Evolutionary conservation across 163 green algal species (phyloP).

Genomic region (Scenedesmus sp.): DNA sequence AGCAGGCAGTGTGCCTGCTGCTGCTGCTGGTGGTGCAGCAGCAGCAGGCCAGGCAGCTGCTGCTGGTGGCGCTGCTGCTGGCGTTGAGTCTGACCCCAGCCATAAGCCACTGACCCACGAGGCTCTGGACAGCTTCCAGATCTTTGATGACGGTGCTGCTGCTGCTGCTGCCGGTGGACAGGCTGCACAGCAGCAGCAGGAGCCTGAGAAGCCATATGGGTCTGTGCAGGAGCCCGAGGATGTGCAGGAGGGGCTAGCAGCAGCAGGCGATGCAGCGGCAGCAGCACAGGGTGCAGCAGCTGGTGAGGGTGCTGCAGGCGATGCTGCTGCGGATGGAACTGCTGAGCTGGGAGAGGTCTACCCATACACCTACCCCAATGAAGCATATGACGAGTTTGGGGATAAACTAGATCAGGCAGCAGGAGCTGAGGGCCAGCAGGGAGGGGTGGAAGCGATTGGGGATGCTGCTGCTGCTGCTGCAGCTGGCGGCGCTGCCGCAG

Average conservation of each 20-base stretch:
- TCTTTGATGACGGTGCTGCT: constrained; percentile 66
- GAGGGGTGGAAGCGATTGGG: background rate
- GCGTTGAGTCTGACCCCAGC: constrained; percentile 39
- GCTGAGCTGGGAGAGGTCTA: background rate
- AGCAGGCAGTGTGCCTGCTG: background rate
- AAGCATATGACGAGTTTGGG: constrained; percentile 75
- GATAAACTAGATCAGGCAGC: constrained; percentile 22
- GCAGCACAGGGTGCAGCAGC: background rate
- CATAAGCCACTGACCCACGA: constrained; percentile 62
- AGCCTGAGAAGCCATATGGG: background rate
- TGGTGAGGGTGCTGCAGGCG: background rate
- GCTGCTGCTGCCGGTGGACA: background rate
- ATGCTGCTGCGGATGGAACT: background rate
- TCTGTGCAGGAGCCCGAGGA: background rate
- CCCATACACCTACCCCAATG: constrained; percentile 16
- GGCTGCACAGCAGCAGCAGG: constrained; percentile 28
- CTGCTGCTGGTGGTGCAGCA: background rate
- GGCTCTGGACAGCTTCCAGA: constrained; percentile 68
- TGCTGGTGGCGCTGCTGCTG: background rate
- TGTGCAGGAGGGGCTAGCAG: background rate
- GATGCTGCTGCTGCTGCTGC: background rate
- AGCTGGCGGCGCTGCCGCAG: background rate
- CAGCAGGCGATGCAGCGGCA: constrained; percentile 19
- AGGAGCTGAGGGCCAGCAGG: background rate
- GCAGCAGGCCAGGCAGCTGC: background rate